phyloP scores from a whole-genome alignment of 345 rosid species.

The Trapa incisa region DNA sequence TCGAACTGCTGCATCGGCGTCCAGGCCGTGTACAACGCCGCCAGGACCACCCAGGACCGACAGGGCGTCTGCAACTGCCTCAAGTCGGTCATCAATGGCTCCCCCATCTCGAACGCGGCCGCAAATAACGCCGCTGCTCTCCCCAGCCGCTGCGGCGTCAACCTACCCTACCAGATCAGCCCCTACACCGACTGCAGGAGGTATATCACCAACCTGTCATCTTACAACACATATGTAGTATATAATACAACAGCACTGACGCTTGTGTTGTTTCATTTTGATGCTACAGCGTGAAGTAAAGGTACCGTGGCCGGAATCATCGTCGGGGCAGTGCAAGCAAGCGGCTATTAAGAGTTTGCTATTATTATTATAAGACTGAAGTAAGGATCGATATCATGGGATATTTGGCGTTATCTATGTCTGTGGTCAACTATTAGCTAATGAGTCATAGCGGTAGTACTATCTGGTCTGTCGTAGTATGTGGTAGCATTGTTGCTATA shows the following conservation, averaged over 20 bases:
- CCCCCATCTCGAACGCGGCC: not conserved
- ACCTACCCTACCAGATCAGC: conserved; percentile 2
- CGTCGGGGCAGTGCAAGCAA: not conserved
- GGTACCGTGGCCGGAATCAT: not conserved
- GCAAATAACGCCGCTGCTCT: not conserved
- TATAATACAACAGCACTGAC: not conserved
- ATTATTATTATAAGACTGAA: not conserved
- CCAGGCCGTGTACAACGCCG: not conserved
- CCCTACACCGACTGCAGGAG: conserved; percentile 6
- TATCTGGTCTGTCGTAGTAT: too few species aligned
- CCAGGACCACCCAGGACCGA: conserved; percentile 1
- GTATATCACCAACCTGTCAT: not conserved
- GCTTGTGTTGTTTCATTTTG: not conserved
- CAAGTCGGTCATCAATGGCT: not conserved
- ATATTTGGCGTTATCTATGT: too few species aligned
- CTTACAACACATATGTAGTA: not conserved
- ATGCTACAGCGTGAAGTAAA: not conserved
- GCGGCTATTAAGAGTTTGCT: not conserved
- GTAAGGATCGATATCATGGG: not conserved
- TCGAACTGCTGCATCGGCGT: not conserved
- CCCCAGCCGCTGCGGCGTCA: conserved; percentile 2
- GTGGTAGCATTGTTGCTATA: too few species aligned
- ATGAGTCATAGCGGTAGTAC: too few species aligned
- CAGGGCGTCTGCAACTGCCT: conserved; percentile 4
- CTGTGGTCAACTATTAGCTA: too few species aligned